Evolutionary conservation across 352 stramenopile genomes (phyloP).

Genomic region (Globisporangium mamillatum): DNA sequence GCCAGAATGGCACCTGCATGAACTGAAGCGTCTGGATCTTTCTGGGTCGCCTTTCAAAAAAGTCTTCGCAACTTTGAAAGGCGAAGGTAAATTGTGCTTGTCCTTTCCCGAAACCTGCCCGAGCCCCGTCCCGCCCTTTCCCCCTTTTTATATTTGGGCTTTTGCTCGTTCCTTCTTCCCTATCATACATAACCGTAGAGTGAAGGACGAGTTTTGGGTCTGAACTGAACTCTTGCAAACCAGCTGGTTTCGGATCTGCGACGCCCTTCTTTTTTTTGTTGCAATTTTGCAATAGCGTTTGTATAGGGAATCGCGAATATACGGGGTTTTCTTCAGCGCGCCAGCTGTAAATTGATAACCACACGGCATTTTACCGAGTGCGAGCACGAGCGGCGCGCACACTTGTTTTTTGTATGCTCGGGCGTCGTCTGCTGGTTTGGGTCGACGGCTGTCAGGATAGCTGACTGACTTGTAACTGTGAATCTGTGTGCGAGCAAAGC

Average conservation of each 20-base stretch:
- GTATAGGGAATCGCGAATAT: background rate
- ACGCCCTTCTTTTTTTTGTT: background rate
- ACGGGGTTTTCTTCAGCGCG: slow-evolving; percentile 10
- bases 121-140: background rate
- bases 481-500: background rate
- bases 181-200: background rate
- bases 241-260: slow-evolving; percentile 13
- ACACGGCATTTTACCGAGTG: slow-evolving; percentile 9
- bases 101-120: slow-evolving; percentile 3
- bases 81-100: background rate
- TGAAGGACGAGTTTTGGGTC: background rate
- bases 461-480: background rate
- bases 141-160: background rate
- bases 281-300: background rate
- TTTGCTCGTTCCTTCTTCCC: background rate
- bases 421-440: background rate
- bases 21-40: slow-evolving; percentile 3
- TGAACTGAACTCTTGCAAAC: slow-evolving; percentile 20
- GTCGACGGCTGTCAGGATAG: slow-evolving; percentile 5
- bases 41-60: slow-evolving; percentile 6
- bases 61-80: background rate
- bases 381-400: background rate
- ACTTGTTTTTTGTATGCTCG: slow-evolving; percentile 6
- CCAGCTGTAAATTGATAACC: slow-evolving; percentile 41
- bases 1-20: background rate